These are phyloP conservation scores for Pyricularia sp. DNA, from an alignment of 2,329 filamentous ascomycete genomes.

Conservation along the genomic window DNA sequence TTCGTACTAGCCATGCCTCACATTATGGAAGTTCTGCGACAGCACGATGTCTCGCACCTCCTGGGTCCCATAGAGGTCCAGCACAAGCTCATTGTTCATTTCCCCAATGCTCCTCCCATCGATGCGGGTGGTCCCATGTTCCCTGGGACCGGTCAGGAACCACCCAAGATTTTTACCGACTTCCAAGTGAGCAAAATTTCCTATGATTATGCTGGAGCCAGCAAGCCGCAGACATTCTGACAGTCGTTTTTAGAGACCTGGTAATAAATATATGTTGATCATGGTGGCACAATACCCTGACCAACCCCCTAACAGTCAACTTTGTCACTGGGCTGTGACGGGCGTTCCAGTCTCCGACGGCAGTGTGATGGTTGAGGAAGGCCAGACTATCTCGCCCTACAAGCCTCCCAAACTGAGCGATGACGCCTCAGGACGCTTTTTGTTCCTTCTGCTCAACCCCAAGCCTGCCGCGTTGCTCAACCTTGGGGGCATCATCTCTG, in stretches of 20 bases:
- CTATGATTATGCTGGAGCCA: background rate
- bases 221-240: background rate
- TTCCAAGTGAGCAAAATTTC: background rate
- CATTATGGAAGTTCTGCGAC: background rate
- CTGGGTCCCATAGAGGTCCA: background rate
- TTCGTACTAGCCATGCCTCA: background rate
- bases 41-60: background rate
- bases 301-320: background rate
- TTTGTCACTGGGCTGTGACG: background rate
- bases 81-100: background rate
- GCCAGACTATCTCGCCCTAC: background rate
- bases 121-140: background rate
- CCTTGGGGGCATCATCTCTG: background rate
- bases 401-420: background rate
- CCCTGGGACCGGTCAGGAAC: too few relatives aligned
- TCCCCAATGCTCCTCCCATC: background rate
- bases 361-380: background rate
- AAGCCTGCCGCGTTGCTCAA: background rate
- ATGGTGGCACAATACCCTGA: background rate
- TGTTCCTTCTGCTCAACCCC: background rate
- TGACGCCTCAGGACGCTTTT: background rate
- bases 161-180: background rate
- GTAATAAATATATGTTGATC: background rate
- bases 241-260: background rate
- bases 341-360: background rate